Conservation (phyloP, 345 rosid genomes). For the Rhodomyrtus tomentosa region DNA sequence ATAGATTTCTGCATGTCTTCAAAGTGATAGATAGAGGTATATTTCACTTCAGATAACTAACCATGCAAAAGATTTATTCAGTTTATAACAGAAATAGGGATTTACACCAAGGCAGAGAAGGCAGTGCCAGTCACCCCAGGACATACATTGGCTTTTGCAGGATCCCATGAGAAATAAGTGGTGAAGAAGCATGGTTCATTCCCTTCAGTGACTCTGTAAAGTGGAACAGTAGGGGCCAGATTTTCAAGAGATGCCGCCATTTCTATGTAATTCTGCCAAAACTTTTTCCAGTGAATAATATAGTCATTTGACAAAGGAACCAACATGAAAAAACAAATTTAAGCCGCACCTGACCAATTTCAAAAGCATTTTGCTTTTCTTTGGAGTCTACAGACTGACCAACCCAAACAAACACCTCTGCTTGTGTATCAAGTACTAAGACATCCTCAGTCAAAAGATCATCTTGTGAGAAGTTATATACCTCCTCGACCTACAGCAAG, state of each 20-base stretch:
- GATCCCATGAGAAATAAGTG: slow-evolving; percentile 81
- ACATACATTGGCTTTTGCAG: slow-evolving; percentile 72
- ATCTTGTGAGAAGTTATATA: slow-evolving; percentile 86
- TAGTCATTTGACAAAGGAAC: background rate
- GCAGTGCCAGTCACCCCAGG: background rate
- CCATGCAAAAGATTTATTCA: background rate
- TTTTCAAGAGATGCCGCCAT: slow-evolving; percentile 71
- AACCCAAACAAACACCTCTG: slow-evolving; percentile 96
- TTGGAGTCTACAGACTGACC: slow-evolving; percentile 75
- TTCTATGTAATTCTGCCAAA: slow-evolving; percentile 64
- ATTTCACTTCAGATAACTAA: background rate
- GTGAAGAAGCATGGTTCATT: slow-evolving; percentile 95
- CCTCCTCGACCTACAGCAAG: slow-evolving; percentile 67
- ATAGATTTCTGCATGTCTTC: background rate
- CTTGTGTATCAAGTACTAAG: slow-evolving; percentile 80
- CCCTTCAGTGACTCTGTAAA: slow-evolving; percentile 90
- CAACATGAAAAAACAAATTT: background rate
- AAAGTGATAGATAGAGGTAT: background rate
- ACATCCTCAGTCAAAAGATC: slow-evolving; percentile 90
- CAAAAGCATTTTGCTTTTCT: slow-evolving; percentile 80
- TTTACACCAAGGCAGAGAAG: background rate
- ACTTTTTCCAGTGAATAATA: slow-evolving; percentile 10
- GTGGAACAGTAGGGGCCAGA: slow-evolving; percentile 67
- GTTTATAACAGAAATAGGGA: background rate
- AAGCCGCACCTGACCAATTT: slow-evolving; percentile 72